Evolutionary conservation across 495 filamentous ascomycete species (phyloP), one percentile per base, ranked within the genome.

Genomic region (Wilcoxina mikolae): DNA sequence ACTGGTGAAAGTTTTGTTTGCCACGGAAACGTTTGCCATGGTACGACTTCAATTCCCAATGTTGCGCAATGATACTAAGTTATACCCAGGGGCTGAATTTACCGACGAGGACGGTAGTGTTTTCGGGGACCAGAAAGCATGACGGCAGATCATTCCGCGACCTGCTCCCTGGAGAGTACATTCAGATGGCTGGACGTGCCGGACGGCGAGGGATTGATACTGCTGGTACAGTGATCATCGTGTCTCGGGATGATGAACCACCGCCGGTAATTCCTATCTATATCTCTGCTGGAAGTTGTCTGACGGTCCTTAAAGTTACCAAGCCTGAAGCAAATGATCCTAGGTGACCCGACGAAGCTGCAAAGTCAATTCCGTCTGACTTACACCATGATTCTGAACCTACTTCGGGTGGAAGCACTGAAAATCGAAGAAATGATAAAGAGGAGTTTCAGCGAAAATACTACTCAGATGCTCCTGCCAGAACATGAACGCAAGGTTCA

Each of bases 341-440:
- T 96, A 4, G 91, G 93, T 47, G 84, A 94, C 61, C 91, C 91
- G 28, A 94, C 86, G 43, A 96, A 95, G 72, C 78, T 98, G 46
- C 77, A 85, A 39, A 95, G 89, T 23, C 93, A 98, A 65, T 98
- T 98, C 73, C 78, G 91, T 56, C 75, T 98, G 38, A 98, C 91
- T 0, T 98, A 98, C 73, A 96, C 95, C 68, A 98, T 98, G 91
- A 98, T 98, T 38, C 73, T 98, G 42, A 98, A 96, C 61, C 76
- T 98, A 5, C 73, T 98, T 20, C 82, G 91, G 18, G 91, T 98
- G 17, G 91, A 98, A 70, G 93, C 91, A 4, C 70, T 98, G 53
- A 96, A 95, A 70, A 96, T 98, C 59, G 91, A 98, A 68, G 91
- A 98, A 69, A 98, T 98, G 91, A 98, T 98, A 71, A 98, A 98